Evolutionary conservation across 495 filamentous ascomycete species (phyloP).

Genomic region (Lasiosphaeria miniovina): DNA sequence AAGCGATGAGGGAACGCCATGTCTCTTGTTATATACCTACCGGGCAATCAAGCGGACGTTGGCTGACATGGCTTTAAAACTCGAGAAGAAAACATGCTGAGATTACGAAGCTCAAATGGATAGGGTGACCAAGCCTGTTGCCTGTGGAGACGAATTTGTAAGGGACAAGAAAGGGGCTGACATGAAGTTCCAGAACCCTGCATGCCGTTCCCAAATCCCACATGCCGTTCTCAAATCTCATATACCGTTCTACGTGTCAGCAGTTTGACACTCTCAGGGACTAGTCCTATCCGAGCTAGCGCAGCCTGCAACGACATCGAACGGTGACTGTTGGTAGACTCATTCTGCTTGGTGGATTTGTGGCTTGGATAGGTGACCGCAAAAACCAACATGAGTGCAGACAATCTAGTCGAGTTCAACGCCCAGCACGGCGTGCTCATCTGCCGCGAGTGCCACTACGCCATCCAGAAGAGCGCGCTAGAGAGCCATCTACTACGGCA

Average conservation of each 20-base stretch:
- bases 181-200: background rate
- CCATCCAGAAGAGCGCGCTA: conserved; percentile 37
- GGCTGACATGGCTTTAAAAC: background rate
- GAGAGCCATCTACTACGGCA: conserved; percentile 36
- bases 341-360: no score
- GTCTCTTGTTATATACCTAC: background rate
- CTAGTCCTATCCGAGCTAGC: background rate
- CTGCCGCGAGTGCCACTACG: conserved; percentile 39
- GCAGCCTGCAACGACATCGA: background rate
- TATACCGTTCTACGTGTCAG: background rate
- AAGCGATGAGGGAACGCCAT: background rate
- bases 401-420: conserved; percentile 30
- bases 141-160: background rate
- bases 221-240: conserved; percentile 7
- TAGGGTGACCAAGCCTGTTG: background rate
- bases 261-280: background rate
- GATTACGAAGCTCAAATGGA: background rate
- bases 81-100: no score
- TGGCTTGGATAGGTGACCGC: background rate
- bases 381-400: background rate
- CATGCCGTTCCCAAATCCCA: conserved; percentile 2
- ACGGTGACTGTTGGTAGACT: no score
- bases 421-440: conserved; percentile 30
- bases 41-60: background rate
- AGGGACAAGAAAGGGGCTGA: background rate